Base-by-base conservation (phyloP, 2,329 filamentous ascomycete genomes). In the Alternaria viburni region DNA sequence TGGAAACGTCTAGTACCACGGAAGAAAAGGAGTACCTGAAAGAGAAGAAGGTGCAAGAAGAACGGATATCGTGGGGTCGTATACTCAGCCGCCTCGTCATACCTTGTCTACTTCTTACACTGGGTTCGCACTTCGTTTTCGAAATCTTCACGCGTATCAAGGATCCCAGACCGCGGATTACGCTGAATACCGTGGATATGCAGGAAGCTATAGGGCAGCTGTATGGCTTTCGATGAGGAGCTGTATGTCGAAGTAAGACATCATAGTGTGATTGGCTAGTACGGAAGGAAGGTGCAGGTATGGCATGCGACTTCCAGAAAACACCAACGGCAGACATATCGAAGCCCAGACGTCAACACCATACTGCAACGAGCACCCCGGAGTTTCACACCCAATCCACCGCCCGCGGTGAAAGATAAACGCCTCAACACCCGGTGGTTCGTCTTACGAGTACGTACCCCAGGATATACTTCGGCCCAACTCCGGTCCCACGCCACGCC, bases 21-120 rank as follows among this genome's bases (percentile, higher is more conserved):
- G 49, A 19, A n/a, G 28, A 51, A 32, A 32, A 19, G 11, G 13
- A 32, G 30, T 19, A 9, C 12, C 28, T 36, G 25, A 41, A 43
- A 50, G 54, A 58, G n/a, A 60, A 11, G 17, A 67, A 7, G 28
- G 11, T 11, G 12, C 28, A 49, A 6, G 49, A 32, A 21, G 25
- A n/a, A 15, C n/a, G 10, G 17, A 49, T 64, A 13, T 57, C 52
- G 10, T 71, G 69, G 69, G 57, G 57, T 11, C 50, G 63, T 2
- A 21, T 68, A 41, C n/a, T 69, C 3, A 64, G 65, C 23, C 55
- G 62, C 8, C 41, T 65, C 23, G 43, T 67, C 21, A 46, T 67
- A 25, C 68, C 68, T 17, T 8, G 44, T 7, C 19, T 68, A 21
- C 51, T 69, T 7, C 11, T 62, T 4, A 36, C 45, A 17, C 46